Base-by-base conservation (phyloP, 306 rosid genomes). In the Corylus avellana region DNA sequence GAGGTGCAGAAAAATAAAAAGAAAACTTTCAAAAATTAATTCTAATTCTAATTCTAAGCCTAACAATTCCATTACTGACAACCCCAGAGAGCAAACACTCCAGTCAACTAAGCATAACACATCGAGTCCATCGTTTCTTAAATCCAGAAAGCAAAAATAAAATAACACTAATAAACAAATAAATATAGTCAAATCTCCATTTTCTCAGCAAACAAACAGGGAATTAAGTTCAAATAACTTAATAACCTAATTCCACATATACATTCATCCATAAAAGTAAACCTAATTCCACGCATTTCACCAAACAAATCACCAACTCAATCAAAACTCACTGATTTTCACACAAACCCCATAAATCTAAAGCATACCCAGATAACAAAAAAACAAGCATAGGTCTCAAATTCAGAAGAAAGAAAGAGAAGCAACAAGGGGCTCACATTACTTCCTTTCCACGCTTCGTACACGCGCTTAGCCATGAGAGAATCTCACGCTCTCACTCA, bases 361-460 rank as follows among this genome's bases (percentile, higher is more conserved):
- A 11, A 82, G 53, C 76, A 74, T 6, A 73, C 82, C 75, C 81
- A 76, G 25, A 79, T 67, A 66, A 22, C 76, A 14, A 56, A 42
- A 83, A 18, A 77, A 27, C 44, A 70, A 79, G 51, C 51, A 29
- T 2, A 63, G 72, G 64, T 73, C 20, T 64, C 22, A 66, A 80
- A 68, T 69, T 63, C 57, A 48, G 64, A 81, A 54, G 69, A 57
- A 75, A 17, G 18, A 57, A 75, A 17, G n/a, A 2, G 6, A 64
- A 79, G 81, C 50, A 27, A 68, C 25, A 70, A 47, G 75, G 67
- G 59, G 64, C 93, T 89, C 83, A 94, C 98, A 85, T 94, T 94
- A 85, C 92, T 89, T 85, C 97, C 97, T 88, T 88, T 91, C 97
- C 98, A 94, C 79, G 85, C 91, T 91, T 94, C 90, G 86, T 91